Conservation (phyloP, 148 eudicot genomes). For the Dianthus caryophyllus region DNA sequence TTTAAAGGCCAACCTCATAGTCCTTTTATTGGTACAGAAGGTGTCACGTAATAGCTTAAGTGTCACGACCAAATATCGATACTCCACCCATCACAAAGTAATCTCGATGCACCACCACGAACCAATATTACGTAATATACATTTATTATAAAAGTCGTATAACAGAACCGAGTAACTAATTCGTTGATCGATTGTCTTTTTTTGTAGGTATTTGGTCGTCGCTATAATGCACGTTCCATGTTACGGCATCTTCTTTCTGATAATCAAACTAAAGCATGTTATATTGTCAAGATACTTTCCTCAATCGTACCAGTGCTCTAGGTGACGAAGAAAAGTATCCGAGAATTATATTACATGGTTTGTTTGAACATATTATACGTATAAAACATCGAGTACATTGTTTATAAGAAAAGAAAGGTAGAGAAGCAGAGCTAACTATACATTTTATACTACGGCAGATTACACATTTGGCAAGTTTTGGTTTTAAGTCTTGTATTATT, state of each 20-base stretch:
- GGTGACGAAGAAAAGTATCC: constrained; percentile 9
- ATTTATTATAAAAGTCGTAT: not conserved
- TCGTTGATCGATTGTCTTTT: not conserved
- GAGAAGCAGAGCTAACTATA: constrained; percentile 4
- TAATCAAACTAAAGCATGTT: constrained; percentile 69
- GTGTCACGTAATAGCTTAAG: too few relatives aligned
- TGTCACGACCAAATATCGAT: too few relatives aligned
- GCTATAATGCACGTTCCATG: constrained; percentile 81
- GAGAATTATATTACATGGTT: not conserved
- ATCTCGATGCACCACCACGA: too few relatives aligned
- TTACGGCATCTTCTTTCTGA: constrained; percentile 58
- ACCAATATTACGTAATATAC: too few relatives aligned
- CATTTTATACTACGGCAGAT: not conserved
- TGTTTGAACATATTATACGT: constrained; percentile 20
- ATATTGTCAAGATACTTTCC: constrained; percentile 63
- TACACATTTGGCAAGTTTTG: constrained; percentile 24
- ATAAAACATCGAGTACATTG: not conserved
- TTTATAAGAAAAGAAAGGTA: not conserved
- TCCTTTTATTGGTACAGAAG: too few relatives aligned
- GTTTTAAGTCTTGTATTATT: constrained; percentile 6
- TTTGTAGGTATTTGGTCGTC: constrained; percentile 63
- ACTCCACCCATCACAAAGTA: too few relatives aligned
- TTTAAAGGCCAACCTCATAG: too few relatives aligned
- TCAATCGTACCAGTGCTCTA: constrained; percentile 42
- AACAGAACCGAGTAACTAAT: too few relatives aligned